Evolutionary conservation across 768 basidiomycete genomes (phyloP), one percentile per base, ranked within the genome.

Genomic region (Leccinum uliginosum): DNA sequence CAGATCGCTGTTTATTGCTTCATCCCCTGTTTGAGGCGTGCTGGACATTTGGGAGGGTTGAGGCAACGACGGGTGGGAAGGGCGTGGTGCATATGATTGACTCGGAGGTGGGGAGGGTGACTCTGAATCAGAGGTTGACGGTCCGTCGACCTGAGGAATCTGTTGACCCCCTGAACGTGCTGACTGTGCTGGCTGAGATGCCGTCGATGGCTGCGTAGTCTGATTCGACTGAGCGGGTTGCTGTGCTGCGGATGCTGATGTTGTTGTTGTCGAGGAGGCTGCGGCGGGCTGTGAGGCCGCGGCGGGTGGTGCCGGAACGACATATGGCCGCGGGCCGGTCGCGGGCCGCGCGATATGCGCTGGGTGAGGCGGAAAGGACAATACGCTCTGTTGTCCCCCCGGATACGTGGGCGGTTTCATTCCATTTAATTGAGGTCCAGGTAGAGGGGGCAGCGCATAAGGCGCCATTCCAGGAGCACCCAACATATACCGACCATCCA

Each of bases 1-100:
- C 46, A 99, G 74, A 67, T 99, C 97, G 54, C 93, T 96, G 66
- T 95, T 96, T 71, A 99, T 98, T 15, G 87, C 89, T 67, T 99
- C 96, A 29, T 89, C 89, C 26, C 74, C 78, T 2, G 66, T 70
- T 29, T 74, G 71, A 23, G 73, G 62, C 12, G 76, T 62, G 14
- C 75, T 62, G 11, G 78, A 69, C 45, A 57, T 62, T 59, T 76
- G 75, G 5, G 82, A 59, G 1, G 78, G 77, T 66, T 88, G 87
- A n/a, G 88, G 89, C 29, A 89, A 71, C 14, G 87, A 91, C 0
- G 88, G 90, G 62, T 90, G 89, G 24, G 83, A 79, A 5, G 89
- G 69, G 29, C 85, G 81, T 5, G 90, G 86, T 15, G 86, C 89
- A 62, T 85, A 89, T 27, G 74, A 66, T 60, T 75, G 76, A 50